These are phyloP conservation scores for Massariosphaeria phaeospora DNA, from an alignment of 495 filamentous ascomycete genomes.

Conservation along the genomic window DNA sequence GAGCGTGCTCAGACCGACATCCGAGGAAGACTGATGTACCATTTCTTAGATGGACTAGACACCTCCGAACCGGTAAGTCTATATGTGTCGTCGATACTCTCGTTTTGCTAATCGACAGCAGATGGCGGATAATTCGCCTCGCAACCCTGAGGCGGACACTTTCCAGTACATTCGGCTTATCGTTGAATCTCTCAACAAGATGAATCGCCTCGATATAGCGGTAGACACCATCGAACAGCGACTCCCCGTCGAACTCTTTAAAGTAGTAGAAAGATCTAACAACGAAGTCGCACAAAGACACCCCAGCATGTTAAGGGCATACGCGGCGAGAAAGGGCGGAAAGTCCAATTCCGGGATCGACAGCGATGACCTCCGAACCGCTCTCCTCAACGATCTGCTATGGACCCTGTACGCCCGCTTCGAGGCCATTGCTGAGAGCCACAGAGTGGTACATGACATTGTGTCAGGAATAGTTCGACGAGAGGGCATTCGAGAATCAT, in stretches of 20 bases:
- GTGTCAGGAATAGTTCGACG: slow-evolving; percentile 74
- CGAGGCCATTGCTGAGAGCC: slow-evolving; percentile 91
- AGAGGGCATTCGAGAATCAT: slow-evolving; percentile 54
- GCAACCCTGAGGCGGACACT: slow-evolving; percentile 90
- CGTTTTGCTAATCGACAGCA: slow-evolving; percentile 37
- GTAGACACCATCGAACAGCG: slow-evolving; percentile 88
- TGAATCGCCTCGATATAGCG: slow-evolving; percentile 77
- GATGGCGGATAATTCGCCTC: slow-evolving; percentile 79
- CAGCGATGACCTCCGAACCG: slow-evolving; percentile 65
- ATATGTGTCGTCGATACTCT: not conserved
- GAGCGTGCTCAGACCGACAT: slow-evolving; percentile 22
- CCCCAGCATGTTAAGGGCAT: slow-evolving; percentile 60
- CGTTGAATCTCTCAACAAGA: slow-evolving; percentile 80
- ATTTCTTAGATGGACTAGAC: slow-evolving; percentile 77
- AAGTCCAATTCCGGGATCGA: slow-evolving; percentile 36
- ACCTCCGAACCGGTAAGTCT: slow-evolving; percentile 46
- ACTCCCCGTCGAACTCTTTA: slow-evolving; percentile 88
- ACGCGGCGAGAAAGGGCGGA: slow-evolving; percentile 27
- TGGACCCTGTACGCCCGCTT: slow-evolving; percentile 94
- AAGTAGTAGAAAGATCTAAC: slow-evolving; percentile 90
- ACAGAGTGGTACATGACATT: slow-evolving; percentile 88
- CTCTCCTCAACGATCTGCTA: slow-evolving; percentile 81
- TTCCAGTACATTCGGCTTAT: slow-evolving; percentile 88
- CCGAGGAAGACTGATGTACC: slow-evolving; percentile 64
- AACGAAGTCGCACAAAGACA: slow-evolving; percentile 88